Conservation (phyloP, 2,329 filamentous ascomycete genomes). For the Madurella mycetomatis region DNA sequence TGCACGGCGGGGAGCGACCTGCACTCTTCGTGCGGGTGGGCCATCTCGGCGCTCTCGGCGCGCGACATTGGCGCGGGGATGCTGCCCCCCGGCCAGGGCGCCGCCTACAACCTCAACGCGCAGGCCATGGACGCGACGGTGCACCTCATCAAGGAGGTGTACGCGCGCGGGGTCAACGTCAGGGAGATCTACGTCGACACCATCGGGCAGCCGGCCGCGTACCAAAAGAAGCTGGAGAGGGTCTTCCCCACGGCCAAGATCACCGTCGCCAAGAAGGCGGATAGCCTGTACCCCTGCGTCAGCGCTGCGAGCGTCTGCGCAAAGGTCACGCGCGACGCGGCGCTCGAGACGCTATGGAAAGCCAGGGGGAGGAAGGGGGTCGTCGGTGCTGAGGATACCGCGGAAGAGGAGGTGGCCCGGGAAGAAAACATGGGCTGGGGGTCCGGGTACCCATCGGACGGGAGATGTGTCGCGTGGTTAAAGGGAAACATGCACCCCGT, state of each 20-base stretch:
- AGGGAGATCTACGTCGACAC: slow-evolving; percentile 93
- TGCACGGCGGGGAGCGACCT: slow-evolving; percentile 58
- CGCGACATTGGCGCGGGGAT: slow-evolving; percentile 76
- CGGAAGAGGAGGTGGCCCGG: slow-evolving; percentile 30
- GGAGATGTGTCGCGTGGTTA: slow-evolving; percentile 74
- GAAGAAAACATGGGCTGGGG: slow-evolving; percentile 64
- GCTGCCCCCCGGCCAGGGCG: slow-evolving; percentile 56
- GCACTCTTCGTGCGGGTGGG: slow-evolving; percentile 68
- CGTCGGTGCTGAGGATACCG: slow-evolving; percentile 29
- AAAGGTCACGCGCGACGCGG: slow-evolving; percentile 91
- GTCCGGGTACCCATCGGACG: slow-evolving; percentile 89
- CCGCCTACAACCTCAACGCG: slow-evolving; percentile 84
- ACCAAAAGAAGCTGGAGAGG: slow-evolving; percentile 78
- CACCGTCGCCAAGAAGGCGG: slow-evolving; percentile 85
- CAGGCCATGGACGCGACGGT: slow-evolving; percentile 93
- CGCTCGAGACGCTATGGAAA: slow-evolving; percentile 71
- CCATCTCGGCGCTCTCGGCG: slow-evolving; percentile 74
- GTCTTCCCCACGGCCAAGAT: slow-evolving; percentile 75
- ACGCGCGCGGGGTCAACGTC: slow-evolving; percentile 74
- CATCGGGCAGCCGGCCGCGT: slow-evolving; percentile 74
- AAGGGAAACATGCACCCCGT: slow-evolving; percentile 83
- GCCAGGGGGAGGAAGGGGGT: slow-evolving; percentile 29
- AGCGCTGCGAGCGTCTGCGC: slow-evolving; percentile 92
- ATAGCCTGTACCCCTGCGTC: slow-evolving; percentile 87
- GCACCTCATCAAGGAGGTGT: slow-evolving; percentile 70